phyloP scores from a whole-genome alignment of 2,329 filamentous ascomycete genomes.

The Calonectria montana region DNA sequence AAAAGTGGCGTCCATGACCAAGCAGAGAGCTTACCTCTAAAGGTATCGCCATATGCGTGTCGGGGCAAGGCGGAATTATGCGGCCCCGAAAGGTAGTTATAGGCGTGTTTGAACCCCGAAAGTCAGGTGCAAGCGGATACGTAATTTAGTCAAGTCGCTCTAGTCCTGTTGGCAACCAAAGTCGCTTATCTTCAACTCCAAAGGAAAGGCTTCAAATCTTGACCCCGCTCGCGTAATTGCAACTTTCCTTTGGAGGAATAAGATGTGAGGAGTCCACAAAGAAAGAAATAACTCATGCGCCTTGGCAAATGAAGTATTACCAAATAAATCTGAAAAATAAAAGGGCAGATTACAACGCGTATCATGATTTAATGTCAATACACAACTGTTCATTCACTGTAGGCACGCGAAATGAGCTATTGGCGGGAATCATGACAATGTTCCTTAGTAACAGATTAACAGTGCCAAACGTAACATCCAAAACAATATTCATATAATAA shows the following conservation, averaged over 20 bases:
- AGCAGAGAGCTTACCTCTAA: conserved; percentile 10
- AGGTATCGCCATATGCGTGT: conserved; percentile 11
- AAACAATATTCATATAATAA: too few relatives aligned
- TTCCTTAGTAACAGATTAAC: too few relatives aligned
- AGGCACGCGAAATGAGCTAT: too few relatives aligned
- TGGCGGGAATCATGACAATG: too few relatives aligned
- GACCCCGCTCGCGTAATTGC: not conserved
- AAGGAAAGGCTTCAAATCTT: conserved; percentile 10
- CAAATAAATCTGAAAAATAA: too few relatives aligned
- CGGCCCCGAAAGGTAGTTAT: not conserved
- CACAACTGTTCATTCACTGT: too few relatives aligned
- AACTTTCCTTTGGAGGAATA: not conserved
- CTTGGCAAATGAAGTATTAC: not conserved
- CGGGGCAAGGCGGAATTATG: not conserved
- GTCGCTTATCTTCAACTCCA: conserved; percentile 18
- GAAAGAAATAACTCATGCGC: not conserved
- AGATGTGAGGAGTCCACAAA: not conserved
- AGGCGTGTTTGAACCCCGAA: conserved; percentile 4
- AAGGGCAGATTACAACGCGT: too few relatives aligned
- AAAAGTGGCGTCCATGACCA: not conserved
- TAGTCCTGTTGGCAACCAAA: not conserved
- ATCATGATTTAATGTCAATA: too few relatives aligned
- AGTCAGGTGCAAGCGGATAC: conserved; percentile 5
- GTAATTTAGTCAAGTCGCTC: not conserved
- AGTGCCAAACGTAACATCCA: too few relatives aligned